phyloP scores from a whole-genome alignment of 2,329 filamentous ascomycete genomes.

The Fusarium tuaranense region DNA sequence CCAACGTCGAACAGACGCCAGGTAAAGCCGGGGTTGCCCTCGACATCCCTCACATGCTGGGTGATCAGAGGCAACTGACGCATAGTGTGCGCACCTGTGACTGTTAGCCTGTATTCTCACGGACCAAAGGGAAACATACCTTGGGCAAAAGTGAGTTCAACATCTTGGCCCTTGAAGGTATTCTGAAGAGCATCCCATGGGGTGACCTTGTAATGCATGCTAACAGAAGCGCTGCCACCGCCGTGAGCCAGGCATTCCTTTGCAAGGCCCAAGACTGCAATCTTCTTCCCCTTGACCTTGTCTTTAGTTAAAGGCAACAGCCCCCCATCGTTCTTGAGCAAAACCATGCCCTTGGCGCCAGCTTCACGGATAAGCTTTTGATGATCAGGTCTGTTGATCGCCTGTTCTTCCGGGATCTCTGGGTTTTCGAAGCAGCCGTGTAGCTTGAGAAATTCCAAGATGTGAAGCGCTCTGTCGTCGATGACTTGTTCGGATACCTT shows the following conservation, averaged over 20 bases:
- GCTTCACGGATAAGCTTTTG: slow-evolving; percentile 59
- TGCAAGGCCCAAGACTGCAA: slow-evolving; percentile 45
- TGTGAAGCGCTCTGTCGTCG: background rate
- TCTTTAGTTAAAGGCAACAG: slow-evolving; percentile 64
- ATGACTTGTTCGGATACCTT: slow-evolving; percentile 15
- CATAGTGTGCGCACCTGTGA: slow-evolving; percentile 19
- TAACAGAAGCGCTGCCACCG: slow-evolving; percentile 39
- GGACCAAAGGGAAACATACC: background rate
- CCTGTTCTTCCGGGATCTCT: slow-evolving; percentile 19
- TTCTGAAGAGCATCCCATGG: slow-evolving; percentile 44
- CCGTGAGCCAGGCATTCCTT: slow-evolving; percentile 39
- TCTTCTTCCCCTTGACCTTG: slow-evolving; percentile 38
- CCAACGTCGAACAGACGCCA: slow-evolving; percentile 34
- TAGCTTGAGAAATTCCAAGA: slow-evolving; percentile 14
- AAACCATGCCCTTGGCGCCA: slow-evolving; percentile 48
- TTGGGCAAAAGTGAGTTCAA: slow-evolving; percentile 38
- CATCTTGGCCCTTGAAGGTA: slow-evolving; percentile 25
- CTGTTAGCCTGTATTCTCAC: background rate
- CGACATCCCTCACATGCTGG: slow-evolving; percentile 37
- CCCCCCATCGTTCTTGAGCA: slow-evolving; percentile 70
- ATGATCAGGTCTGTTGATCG: slow-evolving; percentile 42
- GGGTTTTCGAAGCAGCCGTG: slow-evolving; percentile 20
- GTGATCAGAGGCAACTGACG: slow-evolving; percentile 23
- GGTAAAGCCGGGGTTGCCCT: slow-evolving; percentile 44
- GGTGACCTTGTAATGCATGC: slow-evolving; percentile 46